phyloP scores from a whole-genome alignment of 1,139 yeast genomes.

The Yarrowia galli region DNA sequence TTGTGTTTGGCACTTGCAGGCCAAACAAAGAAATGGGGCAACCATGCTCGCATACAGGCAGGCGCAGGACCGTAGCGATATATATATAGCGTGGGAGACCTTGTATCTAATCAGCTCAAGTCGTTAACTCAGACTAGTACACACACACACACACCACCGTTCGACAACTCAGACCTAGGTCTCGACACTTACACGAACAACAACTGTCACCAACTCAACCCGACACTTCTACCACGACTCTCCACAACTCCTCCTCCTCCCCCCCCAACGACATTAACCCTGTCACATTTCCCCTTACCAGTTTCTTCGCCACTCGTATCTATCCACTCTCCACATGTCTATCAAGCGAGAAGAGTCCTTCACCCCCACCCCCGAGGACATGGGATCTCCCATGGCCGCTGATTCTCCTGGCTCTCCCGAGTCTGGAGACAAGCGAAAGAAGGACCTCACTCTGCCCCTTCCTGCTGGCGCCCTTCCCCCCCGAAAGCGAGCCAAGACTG shows the following conservation, averaged over 20 bases:
- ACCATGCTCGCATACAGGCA: constrained; percentile 38
- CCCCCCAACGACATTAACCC: not conserved
- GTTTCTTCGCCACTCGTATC: constrained; percentile 24
- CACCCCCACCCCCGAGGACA: constrained; percentile 35
- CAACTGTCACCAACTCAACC: no score
- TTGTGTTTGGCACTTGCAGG: constrained; percentile 32
- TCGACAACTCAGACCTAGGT: not conserved
- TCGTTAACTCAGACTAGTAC: constrained; percentile 6
- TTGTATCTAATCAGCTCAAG: constrained; percentile 12
- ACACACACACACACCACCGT: not conserved
- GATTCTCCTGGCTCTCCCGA: constrained; percentile 40
- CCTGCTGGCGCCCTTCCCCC: constrained; percentile 74
- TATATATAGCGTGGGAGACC: constrained; percentile 21
- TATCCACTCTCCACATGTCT: constrained; percentile 23
- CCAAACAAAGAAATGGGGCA: constrained; percentile 38
- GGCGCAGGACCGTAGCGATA: constrained; percentile 37
- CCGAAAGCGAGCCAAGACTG: constrained; percentile 93
- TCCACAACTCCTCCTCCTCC: not conserved
- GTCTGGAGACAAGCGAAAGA: constrained; percentile 44
- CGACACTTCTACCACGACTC: constrained; percentile 7
- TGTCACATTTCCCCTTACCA: constrained; percentile 6
- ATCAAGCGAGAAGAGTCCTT: constrained; percentile 35
- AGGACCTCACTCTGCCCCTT: constrained; percentile 49
- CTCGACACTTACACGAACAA: not conserved
- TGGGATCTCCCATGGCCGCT: constrained; percentile 21